Evolutionary conservation across 345 rosid species (phyloP), one percentile per base, ranked within the genome.

Genomic region (Xanthoceras sorbifolium): DNA sequence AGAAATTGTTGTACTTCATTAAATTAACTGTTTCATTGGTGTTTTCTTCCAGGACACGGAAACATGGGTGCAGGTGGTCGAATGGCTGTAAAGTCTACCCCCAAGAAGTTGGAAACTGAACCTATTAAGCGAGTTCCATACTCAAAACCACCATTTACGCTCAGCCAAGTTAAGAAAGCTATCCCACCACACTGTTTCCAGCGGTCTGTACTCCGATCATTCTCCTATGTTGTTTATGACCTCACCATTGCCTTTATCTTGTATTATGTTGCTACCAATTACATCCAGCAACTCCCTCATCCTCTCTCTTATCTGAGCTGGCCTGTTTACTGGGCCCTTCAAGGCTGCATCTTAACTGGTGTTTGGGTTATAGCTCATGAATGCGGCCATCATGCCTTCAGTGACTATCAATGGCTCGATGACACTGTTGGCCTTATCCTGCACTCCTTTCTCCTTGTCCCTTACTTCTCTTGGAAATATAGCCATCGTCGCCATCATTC

Each of bases 401-500:
- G 99, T 61, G 93, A 92, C 63, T 89, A 92, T 82, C 94, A 93
- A 3, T 93, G 92, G 97, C 88, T 93, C 0, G 98, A 95, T 59
- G 94, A 95, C 84, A 79, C 85, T 0, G 94, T 95, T 15, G 99
- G 99, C 75, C 87, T 93, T 20, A 42, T 90, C 84, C 87, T 93
- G 76, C 99, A 95, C 79, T 95, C 99, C 1, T 76, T 69, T 62
- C 93, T 95, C 79, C 88, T 93, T 20, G 93, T 92, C 57, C 99
- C 99, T 15, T 93, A 90, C 89, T 95, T 95, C 79, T 95, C 99
- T 1, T 95, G 93, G 93, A 95, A 95, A 50, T 85, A 89, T 67
- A 95, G 98, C 80, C 99, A 95, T 57, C 93, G 98, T 3, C 98
- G 98, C 59, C 99, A 95, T 72, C 98, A 95, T 66, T 92, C 98